Percentiles rank a stretch among this genome's conserved stretches.
Conservation (phyloP, 2,329 filamentous ascomycete genomes). For the Xylariaceae sp. region DNA sequence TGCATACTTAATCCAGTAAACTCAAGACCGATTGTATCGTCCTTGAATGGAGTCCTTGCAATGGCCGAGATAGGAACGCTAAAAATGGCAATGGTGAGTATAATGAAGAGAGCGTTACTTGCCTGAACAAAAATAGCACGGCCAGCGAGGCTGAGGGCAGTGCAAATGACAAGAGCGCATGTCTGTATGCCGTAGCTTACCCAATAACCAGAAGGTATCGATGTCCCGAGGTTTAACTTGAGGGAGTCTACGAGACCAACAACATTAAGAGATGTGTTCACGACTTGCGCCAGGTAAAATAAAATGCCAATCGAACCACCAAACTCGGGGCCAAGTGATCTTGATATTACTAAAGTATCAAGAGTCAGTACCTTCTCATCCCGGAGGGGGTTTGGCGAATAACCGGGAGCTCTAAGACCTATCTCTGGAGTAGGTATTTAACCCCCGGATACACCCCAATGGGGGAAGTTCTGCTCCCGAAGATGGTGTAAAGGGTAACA, state of each 20-base stretch:
- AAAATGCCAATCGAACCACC: constrained; percentile 86
- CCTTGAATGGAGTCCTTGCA: constrained; percentile 67
- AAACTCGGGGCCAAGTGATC: constrained; percentile 84
- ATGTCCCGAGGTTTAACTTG: constrained; percentile 70
- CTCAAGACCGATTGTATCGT: constrained; percentile 63
- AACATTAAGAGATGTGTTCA: constrained; percentile 86
- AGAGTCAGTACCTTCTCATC: too few relatives aligned
- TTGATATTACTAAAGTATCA: constrained; percentile 64
- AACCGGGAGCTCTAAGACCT: too few relatives aligned
- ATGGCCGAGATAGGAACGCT: constrained; percentile 83
- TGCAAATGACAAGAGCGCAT: constrained; percentile 70
- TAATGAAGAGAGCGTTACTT: constrained; percentile 73
- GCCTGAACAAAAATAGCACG: constrained; percentile 79
- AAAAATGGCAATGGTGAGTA: constrained; percentile 72
- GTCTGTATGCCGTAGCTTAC: constrained; percentile 77
- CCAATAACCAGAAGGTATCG: constrained; percentile 74
- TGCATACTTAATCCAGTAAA: constrained; percentile 76
- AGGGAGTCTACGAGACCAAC: constrained; percentile 85
- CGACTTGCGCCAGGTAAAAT: constrained; percentile 86
- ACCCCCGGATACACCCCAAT: too few relatives aligned
- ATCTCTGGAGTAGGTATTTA: too few relatives aligned
- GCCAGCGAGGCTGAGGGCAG: constrained; percentile 75
- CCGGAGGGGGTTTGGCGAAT: too few relatives aligned
- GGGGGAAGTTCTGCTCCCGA: too few relatives aligned
- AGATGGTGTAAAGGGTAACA: too few relatives aligned